Conservation (phyloP, 352 stramenopile genomes). For the Phytopythium montanum region DNA sequence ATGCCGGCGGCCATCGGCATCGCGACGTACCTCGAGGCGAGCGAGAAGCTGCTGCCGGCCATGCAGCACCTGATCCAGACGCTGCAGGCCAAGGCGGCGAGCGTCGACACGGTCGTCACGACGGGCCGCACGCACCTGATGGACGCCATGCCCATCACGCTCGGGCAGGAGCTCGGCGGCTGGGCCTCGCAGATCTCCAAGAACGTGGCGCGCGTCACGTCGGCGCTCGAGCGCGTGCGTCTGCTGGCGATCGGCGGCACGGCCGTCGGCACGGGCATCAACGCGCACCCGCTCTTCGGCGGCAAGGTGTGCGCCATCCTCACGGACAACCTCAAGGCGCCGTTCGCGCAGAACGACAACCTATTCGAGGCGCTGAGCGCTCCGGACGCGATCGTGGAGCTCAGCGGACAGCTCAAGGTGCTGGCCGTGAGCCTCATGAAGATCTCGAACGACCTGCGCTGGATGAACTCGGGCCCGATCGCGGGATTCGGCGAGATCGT, state of each 20-base stretch:
- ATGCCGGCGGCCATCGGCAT: conserved; percentile 56
- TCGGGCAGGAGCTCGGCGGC: conserved; percentile 44
- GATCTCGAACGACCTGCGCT: conserved; percentile 93
- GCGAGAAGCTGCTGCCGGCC: conserved; percentile 62
- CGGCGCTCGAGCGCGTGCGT: conserved; percentile 38
- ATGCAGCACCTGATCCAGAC: conserved; percentile 34
- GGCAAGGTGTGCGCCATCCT: conserved; percentile 37
- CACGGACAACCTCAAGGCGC: conserved; percentile 24
- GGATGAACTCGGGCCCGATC: conserved; percentile 91
- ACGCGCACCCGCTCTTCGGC: conserved; percentile 51
- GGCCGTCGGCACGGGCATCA: conserved; percentile 57
- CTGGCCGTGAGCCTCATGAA: conserved; percentile 92
- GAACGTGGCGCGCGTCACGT: conserved; percentile 46
- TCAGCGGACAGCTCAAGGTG: conserved; percentile 89
- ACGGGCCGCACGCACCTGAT: conserved; percentile 75
- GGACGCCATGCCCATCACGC: conserved; percentile 60
- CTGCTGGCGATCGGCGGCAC: conserved; percentile 56
- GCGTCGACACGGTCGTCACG: conserved; percentile 40
- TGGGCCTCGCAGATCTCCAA: conserved; percentile 52
- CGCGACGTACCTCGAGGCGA: conserved; percentile 41
- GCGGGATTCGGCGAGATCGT: conserved; percentile 92
- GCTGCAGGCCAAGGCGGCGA: conserved; percentile 34
- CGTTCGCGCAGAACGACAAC: conserved; percentile 52
- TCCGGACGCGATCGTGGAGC: conserved; percentile 92
- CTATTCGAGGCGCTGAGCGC: conserved; percentile 88